Evolutionary conservation across 2,329 filamentous ascomycete species (phyloP).

Genomic region (Trichoderma sp.): DNA sequence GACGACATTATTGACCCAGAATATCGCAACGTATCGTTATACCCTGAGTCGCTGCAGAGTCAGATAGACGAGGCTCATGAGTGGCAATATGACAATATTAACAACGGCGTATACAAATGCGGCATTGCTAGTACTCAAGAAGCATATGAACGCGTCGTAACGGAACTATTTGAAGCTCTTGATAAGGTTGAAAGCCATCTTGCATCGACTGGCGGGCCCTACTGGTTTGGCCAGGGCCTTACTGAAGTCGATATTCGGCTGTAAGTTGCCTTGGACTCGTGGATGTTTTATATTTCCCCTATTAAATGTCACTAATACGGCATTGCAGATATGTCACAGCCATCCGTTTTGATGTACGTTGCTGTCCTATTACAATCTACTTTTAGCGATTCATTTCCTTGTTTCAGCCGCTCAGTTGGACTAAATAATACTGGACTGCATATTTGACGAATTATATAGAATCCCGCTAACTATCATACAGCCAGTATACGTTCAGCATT

Average conservation of each 20-base stretch:
- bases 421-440: neutral
- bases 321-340: constrained; percentile 63
- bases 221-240: constrained; percentile 71
- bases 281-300: neutral
- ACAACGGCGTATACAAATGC: constrained; percentile 71
- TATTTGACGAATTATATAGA: neutral
- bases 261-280: constrained; percentile 39
- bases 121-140: constrained; percentile 83
- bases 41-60: constrained; percentile 62
- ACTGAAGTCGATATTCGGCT: constrained; percentile 83
- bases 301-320: neutral
- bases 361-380: neutral
- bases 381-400: neutral
- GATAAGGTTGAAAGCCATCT: constrained; percentile 76
- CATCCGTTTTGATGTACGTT: constrained; percentile 63
- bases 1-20: constrained; percentile 66
- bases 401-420: neutral
- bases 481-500: constrained; percentile 80
- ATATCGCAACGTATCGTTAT: constrained; percentile 65
- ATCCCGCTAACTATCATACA: neutral
- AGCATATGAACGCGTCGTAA: constrained; percentile 76
- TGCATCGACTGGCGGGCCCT: constrained; percentile 56
- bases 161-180: constrained; percentile 71
- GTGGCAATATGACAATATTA: constrained; percentile 76
- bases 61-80: constrained; percentile 76